Base-by-base conservation (phyloP, 1,284 basidiomycete genomes). In the Trichosporon asahii region DNA sequence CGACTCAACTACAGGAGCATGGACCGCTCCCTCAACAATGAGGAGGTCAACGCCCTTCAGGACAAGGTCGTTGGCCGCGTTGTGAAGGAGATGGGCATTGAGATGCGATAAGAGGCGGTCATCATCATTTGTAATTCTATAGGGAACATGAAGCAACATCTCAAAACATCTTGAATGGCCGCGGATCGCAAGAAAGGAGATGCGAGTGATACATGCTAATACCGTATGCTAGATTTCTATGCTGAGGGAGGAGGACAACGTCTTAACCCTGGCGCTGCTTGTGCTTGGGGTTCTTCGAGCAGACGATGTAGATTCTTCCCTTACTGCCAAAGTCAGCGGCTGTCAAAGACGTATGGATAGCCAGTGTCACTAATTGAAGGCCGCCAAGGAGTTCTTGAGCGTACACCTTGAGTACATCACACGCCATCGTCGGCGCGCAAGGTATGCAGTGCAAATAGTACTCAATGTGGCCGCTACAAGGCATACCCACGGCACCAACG, bases 1-100 rank as follows among this genome's bases (percentile, higher is more conserved):
- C 88, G 96, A 64, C 89, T 99, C 74, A 94, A 94, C 78, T 99
- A 98, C 82, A 87, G 95, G 67, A 97, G 94, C 40, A 98, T 99
- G 95, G 96, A 99, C 81, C 89, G 91, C 78, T 95, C 92, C 15
- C 83, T 99, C 70, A 91, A 92, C 33, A 96, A 95, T 77, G 92
- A 93, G 27, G 94, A 98, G 82, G 90, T 93, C 53, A 97, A 97
- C 80, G 84, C 84, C 21, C 84, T 96, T 46, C 94, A 98, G 72
- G 77, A 80, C 12, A 71, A 82, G 61, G 85, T 88, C 2, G 74
- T 84, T 21, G 66, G 79, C n/a, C 76, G 81, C 31, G 78, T 87
- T 0, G 79, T 82, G 7, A 72, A 78, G 18, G 81, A 85, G 73
- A 83, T 88, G 77, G 82, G 82, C 25, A 79, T 86, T 23, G 84